Base-by-base conservation (phyloP, 805 yeast genomes). In the Scheffersomyces lignosus region DNA sequence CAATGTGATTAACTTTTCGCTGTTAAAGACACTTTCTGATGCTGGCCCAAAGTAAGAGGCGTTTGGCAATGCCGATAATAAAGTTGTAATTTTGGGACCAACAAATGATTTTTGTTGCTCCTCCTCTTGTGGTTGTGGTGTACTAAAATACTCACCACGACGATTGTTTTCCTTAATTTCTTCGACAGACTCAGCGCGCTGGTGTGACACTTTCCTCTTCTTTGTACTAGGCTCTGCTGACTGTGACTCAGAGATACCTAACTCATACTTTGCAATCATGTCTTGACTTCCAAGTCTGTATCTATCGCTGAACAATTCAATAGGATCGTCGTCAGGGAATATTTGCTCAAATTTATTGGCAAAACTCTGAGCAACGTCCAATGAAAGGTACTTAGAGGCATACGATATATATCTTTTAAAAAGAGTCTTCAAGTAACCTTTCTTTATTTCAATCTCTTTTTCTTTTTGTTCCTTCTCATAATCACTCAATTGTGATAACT, bases 381-480 rank as follows among this genome's bases (percentile, higher is more conserved):
- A 60, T 47, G 83, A 89, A 24, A 91, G 87, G 53, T 76, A 81
- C 36, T 73, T 74, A 2, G 83, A 70, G 44, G 90, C 95, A 54
- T 81, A 83, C 33, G 73, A 66, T 32, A 86, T 73, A 61, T 83
- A 86, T 30, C 72, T 58, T 31, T 56, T 62, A 35, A 64, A 58
- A 29, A 70, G 52, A 31, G 50, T 56, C 36, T 56, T 58, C 37
- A 68, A 47, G 33, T 47, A 54, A 13, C 34, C 33, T 34, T 65
- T 56, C 28, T 59, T 54, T 20, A 43, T 37, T 13, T 48, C 41
- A 18, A 64, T 49, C 7, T 49, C 53, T 23, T 47, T 49, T 3
- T 27, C 17, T 15, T 40, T 48, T 3, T 31, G 10, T 15, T 35
- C 65, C 36, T 76, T 76, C 49, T 73, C 80, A 26, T 84, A 64